Conservation (phyloP, 306 rosid species). For the Trichosanthes truncata region DNA sequence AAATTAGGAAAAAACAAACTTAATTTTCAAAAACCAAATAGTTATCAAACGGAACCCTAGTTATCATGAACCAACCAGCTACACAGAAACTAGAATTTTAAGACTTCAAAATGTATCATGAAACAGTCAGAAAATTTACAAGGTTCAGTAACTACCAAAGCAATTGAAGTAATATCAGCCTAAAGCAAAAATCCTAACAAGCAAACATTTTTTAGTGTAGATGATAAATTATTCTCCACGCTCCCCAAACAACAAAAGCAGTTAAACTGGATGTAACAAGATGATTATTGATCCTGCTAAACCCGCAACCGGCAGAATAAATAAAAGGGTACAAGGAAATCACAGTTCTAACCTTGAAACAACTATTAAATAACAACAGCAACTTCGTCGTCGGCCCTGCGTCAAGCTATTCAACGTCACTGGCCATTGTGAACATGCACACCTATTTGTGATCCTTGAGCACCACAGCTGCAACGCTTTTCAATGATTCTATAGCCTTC, state of each 20-base stretch:
- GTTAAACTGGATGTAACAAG: not conserved
- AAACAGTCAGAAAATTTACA: slow-evolving; percentile 1
- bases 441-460: slow-evolving; percentile 40
- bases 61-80: not conserved
- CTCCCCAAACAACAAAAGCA: not conserved
- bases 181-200: not conserved
- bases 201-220: not conserved
- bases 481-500: slow-evolving; percentile 64
- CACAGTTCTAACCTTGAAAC: slow-evolving; percentile 1
- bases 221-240: not conserved
- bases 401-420: not conserved
- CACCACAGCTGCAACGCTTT: slow-evolving; percentile 48
- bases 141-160: not conserved
- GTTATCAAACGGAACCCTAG: too few species aligned
- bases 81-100: not conserved
- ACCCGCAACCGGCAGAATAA: not conserved
- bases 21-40: too few species aligned
- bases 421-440: not conserved
- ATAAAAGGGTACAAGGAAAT: not conserved
- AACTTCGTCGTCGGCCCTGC: not conserved
- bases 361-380: slow-evolving; percentile 5
- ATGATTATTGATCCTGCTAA: not conserved
- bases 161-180: not conserved
- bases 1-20: too few species aligned
- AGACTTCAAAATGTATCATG: not conserved